phyloP scores from a whole-genome alignment of 2,329 filamentous ascomycete genomes.

The Apiospora kogelbergensis region DNA sequence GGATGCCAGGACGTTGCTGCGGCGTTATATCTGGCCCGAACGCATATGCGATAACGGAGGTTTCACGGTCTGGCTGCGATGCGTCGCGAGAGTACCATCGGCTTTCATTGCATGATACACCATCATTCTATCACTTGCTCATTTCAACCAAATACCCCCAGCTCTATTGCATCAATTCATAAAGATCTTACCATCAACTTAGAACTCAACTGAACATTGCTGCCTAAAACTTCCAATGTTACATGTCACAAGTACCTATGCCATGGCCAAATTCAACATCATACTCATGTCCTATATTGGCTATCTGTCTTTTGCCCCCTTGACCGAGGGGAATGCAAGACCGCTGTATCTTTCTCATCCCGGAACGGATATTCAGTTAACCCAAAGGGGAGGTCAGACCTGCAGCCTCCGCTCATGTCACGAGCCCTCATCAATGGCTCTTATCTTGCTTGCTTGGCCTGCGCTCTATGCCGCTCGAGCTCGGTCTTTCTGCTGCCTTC shows the following conservation, averaged over 20 bases:
- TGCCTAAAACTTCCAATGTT: too few species aligned
- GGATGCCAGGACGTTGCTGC: background rate
- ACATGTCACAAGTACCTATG: background rate
- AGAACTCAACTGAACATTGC: background rate
- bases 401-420: background rate
- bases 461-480: background rate
- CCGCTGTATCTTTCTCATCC: too few species aligned
- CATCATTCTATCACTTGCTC: background rate
- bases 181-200: too few species aligned
- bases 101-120: background rate
- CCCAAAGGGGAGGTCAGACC: too few species aligned
- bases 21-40: background rate
- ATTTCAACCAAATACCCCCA: background rate
- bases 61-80: background rate
- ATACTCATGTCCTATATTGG: background rate
- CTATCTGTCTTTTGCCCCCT: background rate
- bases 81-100: background rate
- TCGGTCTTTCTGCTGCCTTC: background rate
- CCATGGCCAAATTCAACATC: background rate
- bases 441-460: background rate
- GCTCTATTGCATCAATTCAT: background rate
- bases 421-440: background rate
- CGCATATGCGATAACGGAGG: background rate
- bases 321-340: too few species aligned
- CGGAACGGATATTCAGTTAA: background rate